A percentile compares a stretch with the other conserved stretches of the same genome.
These are phyloP conservation scores for Paracoccidioides brasiliensis DNA, from an alignment of 2,329 filamentous ascomycete genomes.

Conservation along the genomic window DNA sequence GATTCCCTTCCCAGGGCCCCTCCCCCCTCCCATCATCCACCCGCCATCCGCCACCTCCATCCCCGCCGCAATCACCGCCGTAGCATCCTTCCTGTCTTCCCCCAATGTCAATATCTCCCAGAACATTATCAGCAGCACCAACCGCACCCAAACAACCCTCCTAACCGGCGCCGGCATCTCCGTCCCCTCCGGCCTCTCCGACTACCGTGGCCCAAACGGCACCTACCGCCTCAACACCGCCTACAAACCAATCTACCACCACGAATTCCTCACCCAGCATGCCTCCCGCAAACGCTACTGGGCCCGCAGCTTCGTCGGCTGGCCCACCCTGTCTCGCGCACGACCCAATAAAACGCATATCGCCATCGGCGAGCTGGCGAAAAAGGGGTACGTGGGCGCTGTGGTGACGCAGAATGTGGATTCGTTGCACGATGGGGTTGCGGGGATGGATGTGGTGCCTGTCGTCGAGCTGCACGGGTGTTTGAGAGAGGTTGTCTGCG, in stretches of 20 bases:
- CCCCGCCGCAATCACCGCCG: conserved; percentile 60
- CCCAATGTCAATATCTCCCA: conserved; percentile 31
- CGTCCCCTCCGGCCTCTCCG: conserved; percentile 80
- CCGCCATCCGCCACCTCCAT: conserved; percentile 58
- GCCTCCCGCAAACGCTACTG: conserved; percentile 86
- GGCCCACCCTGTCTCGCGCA: conserved; percentile 69
- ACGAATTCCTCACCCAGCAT: conserved; percentile 73
- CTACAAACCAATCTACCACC: conserved; percentile 84
- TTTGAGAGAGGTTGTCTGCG: conserved; percentile 66
- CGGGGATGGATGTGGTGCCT: conserved; percentile 42
- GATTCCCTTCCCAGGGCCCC: conserved; percentile 78
- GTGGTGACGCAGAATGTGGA: conserved; percentile 97
- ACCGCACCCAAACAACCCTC: conserved; percentile 44
- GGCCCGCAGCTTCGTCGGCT: conserved; percentile 88
- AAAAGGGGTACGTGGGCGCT: conserved; percentile 56
- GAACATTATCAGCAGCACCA: conserved; percentile 32
- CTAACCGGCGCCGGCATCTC: conserved; percentile 82
- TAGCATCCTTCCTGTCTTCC: conserved; percentile 61
- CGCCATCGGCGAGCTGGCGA: conserved; percentile 59
- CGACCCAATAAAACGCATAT: conserved; percentile 66
- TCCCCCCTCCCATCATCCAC: conserved; percentile 61
- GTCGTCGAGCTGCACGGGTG: conserved; percentile 88
- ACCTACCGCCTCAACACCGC: conserved; percentile 86
- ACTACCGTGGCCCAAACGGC: conserved; percentile 80
- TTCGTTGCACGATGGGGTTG: conserved; percentile 76